These are phyloP conservation scores for Trebouxiophyceae sp. DNA, from an alignment of 163 green algal species.

Conservation along the genomic window DNA sequence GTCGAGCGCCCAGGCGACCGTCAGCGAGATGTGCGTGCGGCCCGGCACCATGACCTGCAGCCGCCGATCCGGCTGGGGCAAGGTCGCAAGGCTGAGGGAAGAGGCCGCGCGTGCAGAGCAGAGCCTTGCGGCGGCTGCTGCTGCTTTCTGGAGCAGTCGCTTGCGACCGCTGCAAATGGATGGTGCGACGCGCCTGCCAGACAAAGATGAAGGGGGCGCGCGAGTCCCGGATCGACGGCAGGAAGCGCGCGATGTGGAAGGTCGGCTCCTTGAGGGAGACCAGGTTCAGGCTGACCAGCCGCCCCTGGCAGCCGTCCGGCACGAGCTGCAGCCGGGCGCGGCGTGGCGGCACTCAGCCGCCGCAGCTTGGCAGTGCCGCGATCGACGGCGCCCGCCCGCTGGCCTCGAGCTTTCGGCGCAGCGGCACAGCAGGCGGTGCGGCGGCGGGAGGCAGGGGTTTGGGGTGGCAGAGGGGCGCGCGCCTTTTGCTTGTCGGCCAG, in stretches of 20 bases:
- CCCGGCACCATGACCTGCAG: conserved; percentile 29
- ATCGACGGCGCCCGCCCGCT: too few species aligned
- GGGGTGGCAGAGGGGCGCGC: neutral
- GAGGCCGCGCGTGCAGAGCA: too few species aligned
- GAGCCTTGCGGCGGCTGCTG: too few species aligned
- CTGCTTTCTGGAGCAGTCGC: too few species aligned
- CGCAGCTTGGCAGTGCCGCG: too few species aligned
- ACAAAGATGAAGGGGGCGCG: conserved; percentile 58
- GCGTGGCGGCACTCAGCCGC: too few species aligned
- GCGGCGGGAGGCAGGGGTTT: too few species aligned
- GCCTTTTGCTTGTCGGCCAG: conserved; percentile 30
- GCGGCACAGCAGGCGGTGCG: too few species aligned
- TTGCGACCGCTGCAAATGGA: neutral
- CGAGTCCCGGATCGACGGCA: conserved; percentile 37
- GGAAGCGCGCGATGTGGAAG: conserved; percentile 58
- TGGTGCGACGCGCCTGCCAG: conserved; percentile 16
- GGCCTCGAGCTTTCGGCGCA: too few species aligned
- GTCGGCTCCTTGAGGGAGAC: conserved; percentile 29
- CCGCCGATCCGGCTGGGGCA: too few species aligned
- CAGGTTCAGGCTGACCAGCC: conserved; percentile 48
- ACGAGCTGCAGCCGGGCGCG: conserved; percentile 15
- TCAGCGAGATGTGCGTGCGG: conserved; percentile 15
- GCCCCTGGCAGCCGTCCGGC: conserved; percentile 4
- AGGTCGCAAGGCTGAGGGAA: neutral
- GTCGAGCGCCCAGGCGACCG: conserved; percentile 13